Percentiles rank a stretch among this genome's conserved stretches.
Conservation (phyloP, 129 eudicot species). For the Escallonia rubra region DNA sequence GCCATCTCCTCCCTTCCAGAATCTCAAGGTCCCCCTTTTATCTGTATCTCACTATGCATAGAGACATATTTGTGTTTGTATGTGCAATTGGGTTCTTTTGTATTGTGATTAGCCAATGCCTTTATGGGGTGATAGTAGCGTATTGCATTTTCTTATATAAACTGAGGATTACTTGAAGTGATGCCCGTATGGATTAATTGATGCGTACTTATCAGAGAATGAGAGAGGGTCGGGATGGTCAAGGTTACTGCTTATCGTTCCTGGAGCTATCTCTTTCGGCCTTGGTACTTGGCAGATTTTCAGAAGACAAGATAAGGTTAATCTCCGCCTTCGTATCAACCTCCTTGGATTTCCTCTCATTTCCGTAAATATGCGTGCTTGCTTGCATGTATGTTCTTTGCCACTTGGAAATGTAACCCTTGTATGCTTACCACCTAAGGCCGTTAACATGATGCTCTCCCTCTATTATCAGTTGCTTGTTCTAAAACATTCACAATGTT, state of each 20-base stretch:
- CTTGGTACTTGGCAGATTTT: conserved; percentile 91
- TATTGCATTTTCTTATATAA: conserved; percentile 1
- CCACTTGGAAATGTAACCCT: too few relatives aligned
- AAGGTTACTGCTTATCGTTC: conserved; percentile 76
- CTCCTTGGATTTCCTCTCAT: neutral
- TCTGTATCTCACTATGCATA: neutral
- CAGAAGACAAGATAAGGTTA: conserved; percentile 83
- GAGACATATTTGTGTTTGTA: neutral
- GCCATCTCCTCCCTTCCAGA: conserved; percentile 20
- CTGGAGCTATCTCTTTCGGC: conserved; percentile 85
- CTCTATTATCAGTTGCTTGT: too few relatives aligned
- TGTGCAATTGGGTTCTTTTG: neutral
- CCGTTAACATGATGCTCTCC: too few relatives aligned
- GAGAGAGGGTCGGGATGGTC: conserved; percentile 61
- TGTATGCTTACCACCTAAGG: too few relatives aligned
- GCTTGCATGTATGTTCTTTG: too few relatives aligned
- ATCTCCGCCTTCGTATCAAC: too few relatives aligned
- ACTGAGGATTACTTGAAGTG: neutral
- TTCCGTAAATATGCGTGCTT: too few relatives aligned
- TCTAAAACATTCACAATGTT: too few relatives aligned
- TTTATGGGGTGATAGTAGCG: neutral
- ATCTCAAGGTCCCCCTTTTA: conserved; percentile 29
- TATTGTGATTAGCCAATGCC: neutral
- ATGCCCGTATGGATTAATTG: neutral
- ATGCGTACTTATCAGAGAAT: conserved; percentile 36